These are phyloP conservation scores for Dioscorea dumetorum DNA, from an alignment of 106 monocot species.

Conservation along the genomic window DNA sequence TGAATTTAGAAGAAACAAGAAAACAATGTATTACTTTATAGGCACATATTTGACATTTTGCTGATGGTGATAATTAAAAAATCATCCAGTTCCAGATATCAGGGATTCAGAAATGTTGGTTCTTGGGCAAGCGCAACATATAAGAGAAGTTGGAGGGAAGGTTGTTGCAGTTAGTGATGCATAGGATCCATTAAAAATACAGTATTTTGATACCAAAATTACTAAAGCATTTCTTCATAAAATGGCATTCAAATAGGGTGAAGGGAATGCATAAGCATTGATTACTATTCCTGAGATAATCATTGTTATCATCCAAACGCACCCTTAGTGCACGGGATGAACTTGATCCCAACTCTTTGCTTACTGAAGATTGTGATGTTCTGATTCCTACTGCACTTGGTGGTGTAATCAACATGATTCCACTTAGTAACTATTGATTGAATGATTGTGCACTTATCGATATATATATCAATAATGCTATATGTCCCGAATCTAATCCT, in stretches of 20 bases:
- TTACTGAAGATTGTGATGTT: constrained; percentile 80
- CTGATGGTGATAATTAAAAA: too few species aligned
- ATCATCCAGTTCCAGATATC: constrained; percentile 3
- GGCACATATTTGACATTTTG: too few species aligned
- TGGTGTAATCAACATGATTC: constrained; percentile 61
- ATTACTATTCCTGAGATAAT: too few species aligned
- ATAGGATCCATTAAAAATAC: constrained; percentile 61
- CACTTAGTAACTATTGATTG: neutral
- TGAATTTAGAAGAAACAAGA: too few species aligned
- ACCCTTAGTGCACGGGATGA: constrained; percentile 61
- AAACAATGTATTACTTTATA: too few species aligned
- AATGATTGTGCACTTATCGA: too few species aligned
- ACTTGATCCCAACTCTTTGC: constrained; percentile 40
- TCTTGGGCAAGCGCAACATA: constrained; percentile 74
- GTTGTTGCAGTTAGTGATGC: constrained; percentile 64
- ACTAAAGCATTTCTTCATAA: too few species aligned
- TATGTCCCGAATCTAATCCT: too few species aligned
- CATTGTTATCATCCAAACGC: too few species aligned
- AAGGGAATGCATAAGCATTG: too few species aligned
- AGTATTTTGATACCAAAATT: constrained; percentile 53
- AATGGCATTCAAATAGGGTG: too few species aligned
- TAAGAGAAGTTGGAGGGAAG: constrained; percentile 60
- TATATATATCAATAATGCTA: too few species aligned
- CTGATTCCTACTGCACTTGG: constrained; percentile 79
- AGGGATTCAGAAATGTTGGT: constrained; percentile 81